Evolutionary conservation across 2,329 filamentous ascomycete species (phyloP).

Genomic region (Akanthomyces dipterigenus): DNA sequence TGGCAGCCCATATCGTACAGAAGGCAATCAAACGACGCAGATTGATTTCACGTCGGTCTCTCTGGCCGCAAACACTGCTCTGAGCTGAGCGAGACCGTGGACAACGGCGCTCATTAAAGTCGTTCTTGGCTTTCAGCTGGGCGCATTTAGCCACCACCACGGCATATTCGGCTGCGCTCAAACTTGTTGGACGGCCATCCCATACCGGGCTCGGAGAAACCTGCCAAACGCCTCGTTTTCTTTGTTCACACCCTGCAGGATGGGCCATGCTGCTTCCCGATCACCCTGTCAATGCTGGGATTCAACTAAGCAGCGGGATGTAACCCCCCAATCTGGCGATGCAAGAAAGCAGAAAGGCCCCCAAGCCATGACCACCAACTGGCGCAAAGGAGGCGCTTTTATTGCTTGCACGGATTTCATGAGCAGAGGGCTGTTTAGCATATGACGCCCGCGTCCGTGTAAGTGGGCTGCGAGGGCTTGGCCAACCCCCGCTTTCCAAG

Average conservation of each 20-base stretch:
- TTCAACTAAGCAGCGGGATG: conserved; percentile 1
- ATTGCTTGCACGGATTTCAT: background rate
- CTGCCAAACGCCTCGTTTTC: background rate
- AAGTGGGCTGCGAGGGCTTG: background rate
- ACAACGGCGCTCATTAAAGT: background rate
- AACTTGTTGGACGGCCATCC: background rate
- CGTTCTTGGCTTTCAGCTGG: background rate
- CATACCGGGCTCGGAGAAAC: background rate
- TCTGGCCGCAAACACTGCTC: background rate
- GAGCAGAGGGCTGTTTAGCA: background rate
- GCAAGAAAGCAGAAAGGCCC: background rate
- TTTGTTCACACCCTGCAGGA: background rate
- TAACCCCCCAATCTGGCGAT: background rate
- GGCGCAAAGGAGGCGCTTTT: background rate
- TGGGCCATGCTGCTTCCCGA: background rate
- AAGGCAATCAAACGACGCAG: background rate
- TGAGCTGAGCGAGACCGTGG: background rate
- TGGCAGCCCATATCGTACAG: background rate
- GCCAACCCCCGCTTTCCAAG: background rate
- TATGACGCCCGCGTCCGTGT: background rate
- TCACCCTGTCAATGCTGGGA: background rate
- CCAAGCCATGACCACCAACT: background rate
- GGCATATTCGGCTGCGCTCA: background rate
- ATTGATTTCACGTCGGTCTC: background rate
- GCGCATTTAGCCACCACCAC: background rate